Evolutionary conservation across 2,329 filamentous ascomycete genomes (phyloP), one percentile per base, ranked within the genome.

Genomic region (Leptosphaerulina australis): DNA sequence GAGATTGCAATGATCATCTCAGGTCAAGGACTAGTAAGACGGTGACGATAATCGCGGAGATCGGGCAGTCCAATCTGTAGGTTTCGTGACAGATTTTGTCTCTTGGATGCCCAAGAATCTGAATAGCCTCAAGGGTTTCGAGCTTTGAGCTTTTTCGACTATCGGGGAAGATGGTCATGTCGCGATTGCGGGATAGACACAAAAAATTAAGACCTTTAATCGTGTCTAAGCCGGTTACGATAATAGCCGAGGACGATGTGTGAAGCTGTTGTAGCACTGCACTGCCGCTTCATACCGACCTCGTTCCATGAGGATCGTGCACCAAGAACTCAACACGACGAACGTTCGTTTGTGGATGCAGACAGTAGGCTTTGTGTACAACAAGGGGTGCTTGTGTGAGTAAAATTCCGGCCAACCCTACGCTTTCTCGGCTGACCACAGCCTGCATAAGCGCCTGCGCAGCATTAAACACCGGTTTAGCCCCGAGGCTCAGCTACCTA

Each of bases 371-470:
- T 24, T 17, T 44, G 15, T 24, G 12, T 14, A 36, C 22, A 35
- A 36, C 22, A 35, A 34, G 17, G 31, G 40, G 9, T 44, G 21
- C 22, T 10, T 26, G 22, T 12, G 22, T 17, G 25, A 8, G 17
- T 4, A 12, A n/a, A 11, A 14, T 11, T 21, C 34, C 24, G 26
- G 20, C 26, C 28, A 17, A 34, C 30, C 12, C 15, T 30, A 15
- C 18, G 12, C 18, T 24, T 14, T 9, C 5, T 28, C n/a, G 30
- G 24, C 44, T 40, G 29, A 35, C 5, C 15, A 29, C 46, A 28
- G 36, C 26, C 15, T 46, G 48, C 48, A 51, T 51, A 33, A 46
- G 48, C 46, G 46, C 44, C 8, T 24, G 40, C 46, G 48, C 48
- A 37, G 10, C 7, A 26, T 12, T 24, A 22, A 24, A 17, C 26